Evolutionary conservation across 2,329 filamentous ascomycete species (phyloP).

Genomic region (Penicillium carneum): DNA sequence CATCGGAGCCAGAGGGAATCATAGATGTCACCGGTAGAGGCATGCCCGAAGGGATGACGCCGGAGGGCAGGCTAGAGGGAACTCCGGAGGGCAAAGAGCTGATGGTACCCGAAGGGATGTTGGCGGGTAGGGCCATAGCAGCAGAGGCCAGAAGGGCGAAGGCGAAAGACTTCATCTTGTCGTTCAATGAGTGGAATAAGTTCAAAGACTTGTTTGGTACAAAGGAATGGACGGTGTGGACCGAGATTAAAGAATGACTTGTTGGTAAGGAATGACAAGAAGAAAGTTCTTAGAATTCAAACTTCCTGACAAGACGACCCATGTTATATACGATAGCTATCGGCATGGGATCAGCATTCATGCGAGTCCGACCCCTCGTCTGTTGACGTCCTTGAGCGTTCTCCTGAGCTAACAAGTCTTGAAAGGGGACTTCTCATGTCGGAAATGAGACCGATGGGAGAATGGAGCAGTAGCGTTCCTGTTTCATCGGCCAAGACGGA

Average conservation of each 20-base stretch:
- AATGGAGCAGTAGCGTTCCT: slow-evolving; percentile 12
- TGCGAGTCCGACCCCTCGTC: slow-evolving; percentile 3
- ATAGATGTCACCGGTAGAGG: slow-evolving; percentile 18
- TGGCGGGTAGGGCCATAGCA: slow-evolving; percentile 31
- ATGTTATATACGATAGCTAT: slow-evolving; percentile 23
- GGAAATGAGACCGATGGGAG: slow-evolving; percentile 18
- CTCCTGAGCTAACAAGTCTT: slow-evolving; percentile 24
- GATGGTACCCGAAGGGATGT: slow-evolving; percentile 18
- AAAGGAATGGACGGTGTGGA: slow-evolving; percentile 12
- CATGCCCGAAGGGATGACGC: slow-evolving; percentile 16
- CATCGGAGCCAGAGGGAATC: slow-evolving; percentile 7
- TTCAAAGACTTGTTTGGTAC: slow-evolving; percentile 4
- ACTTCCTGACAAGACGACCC: slow-evolving; percentile 8
- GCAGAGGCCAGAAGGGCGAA: slow-evolving; percentile 32
- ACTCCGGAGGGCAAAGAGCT: slow-evolving; percentile 16
- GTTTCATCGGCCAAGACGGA: slow-evolving; percentile 13
- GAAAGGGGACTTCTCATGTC: not conserved
- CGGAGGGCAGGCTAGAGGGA: slow-evolving; percentile 25
- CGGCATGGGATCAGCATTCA: slow-evolving; percentile 16
- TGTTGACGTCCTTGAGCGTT: slow-evolving; percentile 12
- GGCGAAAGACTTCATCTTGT: slow-evolving; percentile 36
- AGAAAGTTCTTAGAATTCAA: slow-evolving; percentile 26
- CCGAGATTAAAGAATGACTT: not conserved
- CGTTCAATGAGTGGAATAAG: slow-evolving; percentile 32
- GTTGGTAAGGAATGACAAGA: slow-evolving; percentile 19